Conservation (phyloP, 495 filamentous ascomycete genomes). For the Aspergillus sclerotioniger region DNA sequence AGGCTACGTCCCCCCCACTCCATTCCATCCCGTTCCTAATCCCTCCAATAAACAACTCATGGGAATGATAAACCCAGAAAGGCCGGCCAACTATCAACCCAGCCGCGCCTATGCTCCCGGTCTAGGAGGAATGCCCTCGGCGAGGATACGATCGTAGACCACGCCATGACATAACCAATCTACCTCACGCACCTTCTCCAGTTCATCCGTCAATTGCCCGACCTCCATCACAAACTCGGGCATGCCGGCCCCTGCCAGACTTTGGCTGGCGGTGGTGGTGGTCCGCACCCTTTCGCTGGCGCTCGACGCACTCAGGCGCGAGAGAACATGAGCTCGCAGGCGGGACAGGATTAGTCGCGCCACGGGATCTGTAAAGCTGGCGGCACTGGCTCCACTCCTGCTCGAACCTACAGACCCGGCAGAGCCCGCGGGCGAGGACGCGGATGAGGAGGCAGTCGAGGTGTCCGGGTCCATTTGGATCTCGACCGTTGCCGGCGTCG, state of each 20-base stretch:
- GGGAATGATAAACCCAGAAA: background rate
- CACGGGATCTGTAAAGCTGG: constrained; percentile 70
- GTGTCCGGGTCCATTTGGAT: constrained; percentile 23
- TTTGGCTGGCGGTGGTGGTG: constrained; percentile 80
- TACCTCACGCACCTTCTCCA: constrained; percentile 70
- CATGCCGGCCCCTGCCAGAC: constrained; percentile 74
- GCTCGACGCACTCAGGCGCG: constrained; percentile 69
- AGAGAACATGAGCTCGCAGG: constrained; percentile 71
- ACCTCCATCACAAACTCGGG: constrained; percentile 86
- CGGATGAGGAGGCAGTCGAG: constrained; percentile 13
- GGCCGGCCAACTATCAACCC: background rate
- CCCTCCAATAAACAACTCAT: too few relatives aligned
- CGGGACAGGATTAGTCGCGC: constrained; percentile 75
- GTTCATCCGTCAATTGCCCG: constrained; percentile 76
- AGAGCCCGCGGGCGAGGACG: constrained; percentile 15
- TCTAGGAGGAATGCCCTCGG: constrained; percentile 23
- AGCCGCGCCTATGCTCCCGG: background rate
- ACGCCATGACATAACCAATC: constrained; percentile 74
- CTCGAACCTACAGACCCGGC: constrained; percentile 6
- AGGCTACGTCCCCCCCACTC: too few relatives aligned
- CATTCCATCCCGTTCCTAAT: too few relatives aligned
- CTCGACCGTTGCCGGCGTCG: constrained; percentile 37
- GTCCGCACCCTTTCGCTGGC: constrained; percentile 76
- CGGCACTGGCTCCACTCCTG: constrained; percentile 10
- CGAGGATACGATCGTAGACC: constrained; percentile 74